phyloP scores from a whole-genome alignment of 164 flowering plant genomes.

The Piper longum region DNA sequence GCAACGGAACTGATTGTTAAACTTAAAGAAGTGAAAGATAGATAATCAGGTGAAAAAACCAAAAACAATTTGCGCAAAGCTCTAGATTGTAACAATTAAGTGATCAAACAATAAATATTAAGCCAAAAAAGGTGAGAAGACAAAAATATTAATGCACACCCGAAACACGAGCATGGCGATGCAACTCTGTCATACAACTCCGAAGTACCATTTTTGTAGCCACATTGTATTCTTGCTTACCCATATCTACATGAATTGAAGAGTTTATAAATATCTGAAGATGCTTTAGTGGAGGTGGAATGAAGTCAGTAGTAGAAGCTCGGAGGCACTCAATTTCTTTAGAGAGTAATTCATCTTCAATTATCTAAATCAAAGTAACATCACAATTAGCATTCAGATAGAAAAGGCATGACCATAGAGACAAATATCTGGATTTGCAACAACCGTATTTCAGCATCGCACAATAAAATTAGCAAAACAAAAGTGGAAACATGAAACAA shows the following conservation, averaged over 20 bases:
- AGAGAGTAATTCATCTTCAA: conserved; percentile 62
- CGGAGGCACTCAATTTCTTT: conserved; percentile 49
- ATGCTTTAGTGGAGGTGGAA: conserved; percentile 54
- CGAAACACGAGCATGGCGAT: conserved; percentile 83
- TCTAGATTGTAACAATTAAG: too few species aligned
- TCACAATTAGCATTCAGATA: too few species aligned
- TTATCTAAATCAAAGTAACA: conserved; percentile 23
- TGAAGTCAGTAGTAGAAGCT: conserved; percentile 31
- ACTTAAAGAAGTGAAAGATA: too few species aligned
- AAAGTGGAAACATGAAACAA: not conserved
- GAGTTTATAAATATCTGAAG: conserved; percentile 28
- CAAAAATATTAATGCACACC: conserved; percentile 29
- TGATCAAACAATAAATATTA: too few species aligned
- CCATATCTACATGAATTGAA: conserved; percentile 14
- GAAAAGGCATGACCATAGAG: too few species aligned
- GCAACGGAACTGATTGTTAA: not conserved
- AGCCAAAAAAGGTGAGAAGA: too few species aligned
- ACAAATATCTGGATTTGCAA: too few species aligned
- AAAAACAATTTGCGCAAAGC: too few species aligned
- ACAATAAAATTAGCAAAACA: not conserved
- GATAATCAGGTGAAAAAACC: too few species aligned
- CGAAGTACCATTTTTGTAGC: conserved; percentile 20
- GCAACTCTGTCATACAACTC: conserved; percentile 73
- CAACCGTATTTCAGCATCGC: too few species aligned
- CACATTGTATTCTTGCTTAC: conserved; percentile 10